These are phyloP conservation scores for Eucalyptus pauciflora DNA, from an alignment of 345 rosid genomes.

Conservation along the genomic window DNA sequence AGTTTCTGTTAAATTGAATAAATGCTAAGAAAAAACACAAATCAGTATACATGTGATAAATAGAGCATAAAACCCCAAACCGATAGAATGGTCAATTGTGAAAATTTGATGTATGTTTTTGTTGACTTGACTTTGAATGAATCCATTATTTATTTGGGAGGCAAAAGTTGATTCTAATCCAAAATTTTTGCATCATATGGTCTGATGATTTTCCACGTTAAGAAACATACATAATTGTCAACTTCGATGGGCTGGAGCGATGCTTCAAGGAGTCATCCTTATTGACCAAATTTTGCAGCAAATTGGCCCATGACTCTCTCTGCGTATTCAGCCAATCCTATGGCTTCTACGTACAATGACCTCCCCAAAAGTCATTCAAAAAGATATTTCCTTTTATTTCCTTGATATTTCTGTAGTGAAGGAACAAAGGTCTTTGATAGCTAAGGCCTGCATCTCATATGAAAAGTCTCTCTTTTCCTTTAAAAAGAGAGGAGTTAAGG, in stretches of 20 bases:
- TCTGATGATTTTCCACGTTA: rapidly evolving
- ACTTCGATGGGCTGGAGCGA: rapidly evolving
- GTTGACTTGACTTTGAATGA: background rate
- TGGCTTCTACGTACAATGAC: background rate
- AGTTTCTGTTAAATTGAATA: rapidly evolving
- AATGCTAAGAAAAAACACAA: no score
- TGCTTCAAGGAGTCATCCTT: background rate
- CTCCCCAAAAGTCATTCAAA: no score
- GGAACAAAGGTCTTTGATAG: no score
- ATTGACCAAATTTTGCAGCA: background rate
- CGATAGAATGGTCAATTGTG: rapidly evolving
- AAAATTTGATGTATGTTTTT: no score
- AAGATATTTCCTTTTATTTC: no score
- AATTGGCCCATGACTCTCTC: background rate
- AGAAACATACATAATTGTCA: background rate
- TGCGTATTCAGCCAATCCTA: background rate
- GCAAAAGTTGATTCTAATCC: background rate
- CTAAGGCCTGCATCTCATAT: no score
- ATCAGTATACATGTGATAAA: no score
- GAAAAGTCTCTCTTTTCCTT: no score
- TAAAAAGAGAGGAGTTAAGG: no score
- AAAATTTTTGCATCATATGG: rapidly evolving
- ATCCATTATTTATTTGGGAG: background rate
- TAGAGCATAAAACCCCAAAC: rapidly evolving
- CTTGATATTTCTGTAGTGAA: no score